Conservation (phyloP, 192 early-diverging fungal genomes). For the Entomortierella chlamydospora region DNA sequence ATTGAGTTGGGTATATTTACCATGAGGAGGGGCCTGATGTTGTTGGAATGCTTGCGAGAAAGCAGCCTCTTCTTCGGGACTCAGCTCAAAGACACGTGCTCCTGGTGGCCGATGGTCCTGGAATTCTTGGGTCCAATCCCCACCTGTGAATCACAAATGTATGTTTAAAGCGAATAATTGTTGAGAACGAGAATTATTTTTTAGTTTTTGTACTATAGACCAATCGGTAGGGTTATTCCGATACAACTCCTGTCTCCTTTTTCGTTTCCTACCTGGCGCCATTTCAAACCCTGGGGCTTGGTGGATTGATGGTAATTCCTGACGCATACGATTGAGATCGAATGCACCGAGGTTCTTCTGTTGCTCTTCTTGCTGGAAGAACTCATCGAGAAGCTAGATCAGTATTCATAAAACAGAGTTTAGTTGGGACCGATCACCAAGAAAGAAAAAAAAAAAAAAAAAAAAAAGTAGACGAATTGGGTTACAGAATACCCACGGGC, state of each 20-base stretch:
- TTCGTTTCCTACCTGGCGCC: conserved; percentile 23
- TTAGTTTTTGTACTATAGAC: too few relatives aligned
- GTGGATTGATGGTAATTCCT: conserved; percentile 47
- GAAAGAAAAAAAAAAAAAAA: too few relatives aligned
- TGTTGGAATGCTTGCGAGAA: conserved; percentile 61
- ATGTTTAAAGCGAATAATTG: neutral
- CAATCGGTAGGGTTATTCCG: neutral
- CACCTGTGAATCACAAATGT: conserved; percentile 14
- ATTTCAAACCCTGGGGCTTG: conserved; percentile 39
- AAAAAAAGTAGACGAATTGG: neutral
- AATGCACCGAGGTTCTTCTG: conserved; percentile 38
- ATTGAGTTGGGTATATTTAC: conserved; percentile 4
- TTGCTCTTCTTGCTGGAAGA: conserved; percentile 40
- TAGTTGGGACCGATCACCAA: neutral
- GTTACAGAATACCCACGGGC: neutral
- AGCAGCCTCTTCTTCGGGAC: conserved; percentile 60
- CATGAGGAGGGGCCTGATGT: conserved; percentile 47
- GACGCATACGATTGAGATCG: conserved; percentile 44
- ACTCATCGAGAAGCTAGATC: conserved; percentile 40
- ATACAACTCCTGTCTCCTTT: neutral
- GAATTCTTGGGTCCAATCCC: conserved; percentile 59
- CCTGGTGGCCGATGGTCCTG: conserved; percentile 22
- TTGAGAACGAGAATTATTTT: too few relatives aligned
- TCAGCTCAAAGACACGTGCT: conserved; percentile 61
- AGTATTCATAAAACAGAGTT: neutral